Evolutionary conservation across 257 asterid species (phyloP).

Genomic region (Nicotiana otophora): DNA sequence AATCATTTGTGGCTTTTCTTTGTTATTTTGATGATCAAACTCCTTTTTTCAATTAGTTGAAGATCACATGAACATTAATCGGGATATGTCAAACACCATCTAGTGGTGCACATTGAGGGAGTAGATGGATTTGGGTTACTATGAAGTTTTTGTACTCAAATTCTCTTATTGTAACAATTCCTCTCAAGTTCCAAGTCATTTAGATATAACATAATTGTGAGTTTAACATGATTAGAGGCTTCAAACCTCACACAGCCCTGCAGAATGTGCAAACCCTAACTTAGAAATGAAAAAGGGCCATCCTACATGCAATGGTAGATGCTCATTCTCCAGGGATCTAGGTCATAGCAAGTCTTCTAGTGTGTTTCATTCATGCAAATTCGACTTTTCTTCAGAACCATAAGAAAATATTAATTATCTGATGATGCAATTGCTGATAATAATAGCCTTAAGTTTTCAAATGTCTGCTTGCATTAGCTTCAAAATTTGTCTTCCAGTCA

Average conservation of each 20-base stretch:
- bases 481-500: background rate
- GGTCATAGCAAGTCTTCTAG: background rate
- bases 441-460: background rate
- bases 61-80: background rate
- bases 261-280: background rate
- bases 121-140: background rate
- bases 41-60: background rate
- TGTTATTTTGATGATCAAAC: background rate
- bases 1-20: background rate
- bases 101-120: background rate
- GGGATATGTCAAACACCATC: background rate
- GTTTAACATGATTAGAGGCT: background rate
- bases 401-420: background rate
- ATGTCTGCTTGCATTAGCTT: background rate
- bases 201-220: background rate
- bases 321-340: background rate
- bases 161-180: background rate
- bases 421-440: background rate
- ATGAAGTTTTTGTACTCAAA: background rate
- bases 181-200: background rate
- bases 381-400: background rate
- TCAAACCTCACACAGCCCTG: background rate
- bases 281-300: background rate
- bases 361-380: background rate
- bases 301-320: background rate